These are phyloP conservation scores for Phaeosphaeriaceae sp. DNA, from an alignment of 2,329 filamentous ascomycete species.

Conservation along the genomic window DNA sequence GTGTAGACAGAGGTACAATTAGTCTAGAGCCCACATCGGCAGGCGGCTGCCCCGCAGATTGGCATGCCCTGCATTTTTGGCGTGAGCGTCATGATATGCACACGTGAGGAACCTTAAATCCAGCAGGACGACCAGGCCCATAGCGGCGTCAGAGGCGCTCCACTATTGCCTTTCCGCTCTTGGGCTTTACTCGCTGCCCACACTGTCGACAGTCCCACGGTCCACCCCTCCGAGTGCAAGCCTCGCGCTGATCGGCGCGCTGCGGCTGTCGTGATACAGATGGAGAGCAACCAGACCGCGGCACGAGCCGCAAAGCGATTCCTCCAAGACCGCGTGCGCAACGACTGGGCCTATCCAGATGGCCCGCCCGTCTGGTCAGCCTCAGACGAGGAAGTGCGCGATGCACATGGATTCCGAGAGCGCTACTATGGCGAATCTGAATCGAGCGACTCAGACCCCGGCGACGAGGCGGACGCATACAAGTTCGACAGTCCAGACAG, in stretches of 20 bases:
- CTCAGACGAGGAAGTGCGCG: conserved; percentile 42
- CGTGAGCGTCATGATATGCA: conserved; percentile 3
- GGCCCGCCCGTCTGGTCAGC: conserved; percentile 40
- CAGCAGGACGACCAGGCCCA: background rate
- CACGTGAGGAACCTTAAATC: background rate
- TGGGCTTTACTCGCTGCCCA: background rate
- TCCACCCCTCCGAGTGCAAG: background rate
- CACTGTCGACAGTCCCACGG: background rate
- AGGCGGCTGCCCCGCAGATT: background rate
- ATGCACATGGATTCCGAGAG: conserved; percentile 49
- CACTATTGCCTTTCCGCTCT: background rate
- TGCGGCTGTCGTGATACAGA: conserved; percentile 11
- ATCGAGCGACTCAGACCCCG: conserved; percentile 28
- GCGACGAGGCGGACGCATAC: conserved; percentile 41
- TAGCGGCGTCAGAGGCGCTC: background rate
- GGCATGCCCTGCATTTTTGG: conserved; percentile 1
- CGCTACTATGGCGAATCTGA: conserved; percentile 51
- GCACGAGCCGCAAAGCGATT: conserved; percentile 51
- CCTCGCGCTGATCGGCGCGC: conserved; percentile 1
- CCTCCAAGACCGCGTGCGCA: conserved; percentile 51
- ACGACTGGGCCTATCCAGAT: conserved; percentile 55
- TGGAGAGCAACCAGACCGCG: conserved; percentile 52
- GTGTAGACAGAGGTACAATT: background rate
- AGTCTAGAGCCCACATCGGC: background rate
- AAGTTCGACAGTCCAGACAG: conserved; percentile 56